phyloP scores from a whole-genome alignment of 2,329 filamentous ascomycete genomes.

The Pyrenophora tritici-repentis region DNA sequence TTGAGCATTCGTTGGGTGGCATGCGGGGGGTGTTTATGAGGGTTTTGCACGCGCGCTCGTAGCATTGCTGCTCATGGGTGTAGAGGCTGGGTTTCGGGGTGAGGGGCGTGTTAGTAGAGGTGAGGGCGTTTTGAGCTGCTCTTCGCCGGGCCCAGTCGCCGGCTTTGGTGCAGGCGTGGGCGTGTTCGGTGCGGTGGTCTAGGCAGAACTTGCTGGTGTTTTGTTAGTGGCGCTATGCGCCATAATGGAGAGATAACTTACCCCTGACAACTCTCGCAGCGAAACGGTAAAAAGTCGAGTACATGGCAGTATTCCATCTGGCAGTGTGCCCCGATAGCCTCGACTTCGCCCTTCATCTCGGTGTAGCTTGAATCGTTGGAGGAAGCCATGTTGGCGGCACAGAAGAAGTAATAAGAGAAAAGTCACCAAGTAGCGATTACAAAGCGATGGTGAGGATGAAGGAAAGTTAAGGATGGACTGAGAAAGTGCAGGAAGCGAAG shows the following conservation, averaged over 20 bases:
- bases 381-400: conserved; percentile 23
- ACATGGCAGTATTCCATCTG: conserved; percentile 89
- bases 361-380: conserved; percentile 59
- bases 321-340: conserved; percentile 88
- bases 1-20: conserved; percentile 66
- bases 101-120: conserved; percentile 12
- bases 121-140: conserved; percentile 49
- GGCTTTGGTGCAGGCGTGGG: conserved; percentile 70
- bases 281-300: conserved; percentile 94
- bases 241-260: conserved; percentile 26
- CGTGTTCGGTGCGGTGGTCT: conserved; percentile 85
- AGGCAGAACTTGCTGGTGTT: conserved; percentile 80
- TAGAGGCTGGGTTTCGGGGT: conserved; percentile 59
- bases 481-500: conserved; percentile 25
- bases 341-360: conserved; percentile 75
- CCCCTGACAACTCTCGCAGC: conserved; percentile 83
- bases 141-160: conserved; percentile 62
- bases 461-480: conserved; percentile 4
- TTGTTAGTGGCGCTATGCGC: conserved; percentile 10
- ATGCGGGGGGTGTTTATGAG: conserved; percentile 70
- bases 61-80: conserved; percentile 71
- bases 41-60: conserved; percentile 69
- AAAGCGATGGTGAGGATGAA: background rate
- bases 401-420: background rate
- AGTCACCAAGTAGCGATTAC: background rate